Percentiles rank a stretch among this genome's conserved stretches.
Evolutionary conservation across 169 alveolate genomes (phyloP).

Genomic region (Cryptosporidium meleagridis): DNA sequence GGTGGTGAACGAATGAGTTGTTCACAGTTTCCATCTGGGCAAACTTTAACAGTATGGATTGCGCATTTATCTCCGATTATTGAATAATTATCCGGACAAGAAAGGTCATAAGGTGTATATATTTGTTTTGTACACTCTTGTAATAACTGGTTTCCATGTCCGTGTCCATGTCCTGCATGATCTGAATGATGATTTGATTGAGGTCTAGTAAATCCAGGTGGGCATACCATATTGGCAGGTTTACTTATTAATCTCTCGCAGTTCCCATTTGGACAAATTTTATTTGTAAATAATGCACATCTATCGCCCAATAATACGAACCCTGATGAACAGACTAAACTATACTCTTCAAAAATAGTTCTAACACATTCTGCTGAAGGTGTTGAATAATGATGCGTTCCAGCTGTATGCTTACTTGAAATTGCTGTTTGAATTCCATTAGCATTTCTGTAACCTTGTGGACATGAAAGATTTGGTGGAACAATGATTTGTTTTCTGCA

Average conservation of each 20-base stretch:
- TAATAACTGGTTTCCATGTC: constrained; percentile 5
- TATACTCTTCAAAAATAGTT: constrained; percentile 66
- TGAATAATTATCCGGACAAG: constrained; percentile 64
- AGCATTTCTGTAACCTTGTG: constrained; percentile 66
- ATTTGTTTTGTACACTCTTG: constrained; percentile 70
- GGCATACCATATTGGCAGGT: constrained; percentile 72
- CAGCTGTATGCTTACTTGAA: constrained; percentile 34
- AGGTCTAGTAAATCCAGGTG: constrained; percentile 73
- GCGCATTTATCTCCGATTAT: constrained; percentile 74
- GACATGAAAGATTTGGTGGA: constrained; percentile 50
- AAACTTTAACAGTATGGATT: constrained; percentile 58
- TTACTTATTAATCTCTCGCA: constrained; percentile 60
- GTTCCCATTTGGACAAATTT: constrained; percentile 72
- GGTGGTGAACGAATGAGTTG: constrained; percentile 70
- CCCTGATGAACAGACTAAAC: constrained; percentile 62
- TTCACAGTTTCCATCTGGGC: constrained; percentile 74
- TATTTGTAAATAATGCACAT: constrained; percentile 65
- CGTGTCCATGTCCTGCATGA: constrained; percentile 19
- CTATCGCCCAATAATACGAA: constrained; percentile 65
- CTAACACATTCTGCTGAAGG: constrained; percentile 73
- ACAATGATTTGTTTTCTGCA: constrained; percentile 55
- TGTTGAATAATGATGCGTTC: constrained; percentile 35
- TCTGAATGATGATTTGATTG: constrained; percentile 28
- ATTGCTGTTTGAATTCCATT: constrained; percentile 74
- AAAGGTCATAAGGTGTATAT: constrained; percentile 71